Conservation (phyloP, 2,329 filamentous ascomycete genomes). For the Ascochyta koolunga region DNA sequence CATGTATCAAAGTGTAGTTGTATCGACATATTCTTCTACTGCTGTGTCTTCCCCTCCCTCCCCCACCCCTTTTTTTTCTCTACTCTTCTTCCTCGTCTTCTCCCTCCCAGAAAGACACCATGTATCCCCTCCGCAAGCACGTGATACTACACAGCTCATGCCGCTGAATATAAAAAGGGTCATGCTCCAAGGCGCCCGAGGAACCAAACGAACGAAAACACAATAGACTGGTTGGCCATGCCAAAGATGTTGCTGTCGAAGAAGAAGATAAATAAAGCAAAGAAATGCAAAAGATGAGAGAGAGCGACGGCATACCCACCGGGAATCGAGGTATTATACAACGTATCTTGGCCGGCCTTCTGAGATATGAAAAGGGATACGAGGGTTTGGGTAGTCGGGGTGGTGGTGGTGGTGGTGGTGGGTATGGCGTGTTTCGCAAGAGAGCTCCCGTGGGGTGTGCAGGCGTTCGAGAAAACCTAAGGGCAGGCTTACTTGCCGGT, state of each 20-base stretch:
- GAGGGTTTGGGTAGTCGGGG: conserved; percentile 1
- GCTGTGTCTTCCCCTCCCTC: neutral
- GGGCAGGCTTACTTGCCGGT: conserved; percentile 11
- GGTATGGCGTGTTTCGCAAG: neutral
- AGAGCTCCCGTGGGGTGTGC: neutral
- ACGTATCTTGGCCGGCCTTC: conserved; percentile 20
- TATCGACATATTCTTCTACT: conserved; percentile 7
- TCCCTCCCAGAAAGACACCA: neutral
- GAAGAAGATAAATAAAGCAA: conserved; percentile 1
- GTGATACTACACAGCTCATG: neutral
- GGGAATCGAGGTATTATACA: conserved; percentile 24
- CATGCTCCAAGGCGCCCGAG: neutral
- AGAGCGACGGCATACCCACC: conserved; percentile 12
- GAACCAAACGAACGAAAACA: conserved; percentile 8
- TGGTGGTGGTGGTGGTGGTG: conserved; percentile 9
- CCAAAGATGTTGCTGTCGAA: neutral
- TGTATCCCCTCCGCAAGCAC: neutral
- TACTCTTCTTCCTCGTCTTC: conserved; percentile 1
- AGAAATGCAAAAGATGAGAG: neutral
- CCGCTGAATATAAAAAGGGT: conserved; percentile 3
- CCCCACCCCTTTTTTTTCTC: neutral
- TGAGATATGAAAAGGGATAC: conserved; percentile 21
- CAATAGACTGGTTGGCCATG: neutral
- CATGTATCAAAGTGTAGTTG: neutral
- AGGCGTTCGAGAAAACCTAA: neutral